Percentiles rank a stretch among this genome's conserved stretches.
Evolutionary conservation across 192 early-diverging fungal genomes (phyloP).

Genomic region (Powellomyces hirtus): DNA sequence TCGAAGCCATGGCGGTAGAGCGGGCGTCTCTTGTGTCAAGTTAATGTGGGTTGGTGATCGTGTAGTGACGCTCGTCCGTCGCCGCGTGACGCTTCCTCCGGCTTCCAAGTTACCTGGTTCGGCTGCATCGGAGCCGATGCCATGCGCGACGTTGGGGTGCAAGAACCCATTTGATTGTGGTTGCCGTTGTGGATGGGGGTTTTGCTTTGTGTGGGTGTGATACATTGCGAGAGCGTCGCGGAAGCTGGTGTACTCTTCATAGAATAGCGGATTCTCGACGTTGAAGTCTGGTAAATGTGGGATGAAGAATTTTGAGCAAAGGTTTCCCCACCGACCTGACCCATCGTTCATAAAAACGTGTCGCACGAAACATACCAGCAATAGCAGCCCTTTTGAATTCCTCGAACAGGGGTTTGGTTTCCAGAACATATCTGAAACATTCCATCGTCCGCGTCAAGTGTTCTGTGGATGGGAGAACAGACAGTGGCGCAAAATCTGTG

Average conservation of each 20-base stretch:
- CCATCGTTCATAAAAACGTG: neutral
- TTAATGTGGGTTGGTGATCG: neutral
- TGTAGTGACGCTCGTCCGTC: neutral
- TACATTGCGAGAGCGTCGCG: neutral
- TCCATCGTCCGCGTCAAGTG: neutral
- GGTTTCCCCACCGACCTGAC: neutral
- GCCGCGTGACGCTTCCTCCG: too few relatives aligned
- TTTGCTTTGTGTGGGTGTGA: neutral
- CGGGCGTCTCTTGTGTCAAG: neutral
- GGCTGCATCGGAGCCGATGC: too few relatives aligned
- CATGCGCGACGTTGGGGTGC: too few relatives aligned
- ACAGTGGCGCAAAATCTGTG: neutral
- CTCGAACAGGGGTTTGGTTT: neutral
- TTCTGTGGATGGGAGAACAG: neutral
- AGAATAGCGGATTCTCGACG: neutral
- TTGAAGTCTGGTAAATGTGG: constrained; percentile 6
- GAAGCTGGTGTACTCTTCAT: constrained; percentile 1
- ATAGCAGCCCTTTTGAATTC: constrained; percentile 7
- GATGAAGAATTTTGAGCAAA: neutral
- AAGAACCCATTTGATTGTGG: too few relatives aligned
- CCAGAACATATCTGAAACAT: constrained; percentile 3
- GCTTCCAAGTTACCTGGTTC: too few relatives aligned
- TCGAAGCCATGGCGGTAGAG: neutral
- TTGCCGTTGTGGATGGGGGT: neutral
- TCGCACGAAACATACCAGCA: neutral